phyloP scores from a whole-genome alignment of 2,329 filamentous ascomycete genomes.

The Pseudogymnoascus verrucosus region DNA sequence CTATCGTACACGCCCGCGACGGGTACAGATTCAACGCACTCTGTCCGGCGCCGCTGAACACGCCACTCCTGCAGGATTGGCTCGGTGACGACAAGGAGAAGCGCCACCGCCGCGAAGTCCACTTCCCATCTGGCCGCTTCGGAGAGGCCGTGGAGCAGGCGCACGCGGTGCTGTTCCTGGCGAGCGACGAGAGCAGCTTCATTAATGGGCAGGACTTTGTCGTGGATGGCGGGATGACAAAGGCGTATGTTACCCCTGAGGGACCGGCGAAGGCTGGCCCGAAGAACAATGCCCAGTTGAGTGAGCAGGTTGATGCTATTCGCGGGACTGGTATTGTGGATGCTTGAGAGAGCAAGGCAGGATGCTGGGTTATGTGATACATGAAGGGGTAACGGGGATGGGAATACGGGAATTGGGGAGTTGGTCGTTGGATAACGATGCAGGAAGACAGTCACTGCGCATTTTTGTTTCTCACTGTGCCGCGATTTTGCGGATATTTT shows the following conservation, averaged over 20 bases:
- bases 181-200: slow-evolving; percentile 67
- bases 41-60: slow-evolving; percentile 68
- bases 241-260: slow-evolving; percentile 71
- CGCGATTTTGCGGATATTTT: neutral
- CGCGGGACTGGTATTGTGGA: neutral
- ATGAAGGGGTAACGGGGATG: neutral
- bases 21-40: slow-evolving; percentile 68
- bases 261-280: slow-evolving; percentile 48
- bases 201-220: slow-evolving; percentile 78
- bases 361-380: no score
- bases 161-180: slow-evolving; percentile 64
- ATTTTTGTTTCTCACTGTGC: slow-evolving; percentile 5
- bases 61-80: slow-evolving; percentile 68
- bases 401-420: neutral
- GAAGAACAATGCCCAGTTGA: slow-evolving; percentile 33
- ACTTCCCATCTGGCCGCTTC: slow-evolving; percentile 68
- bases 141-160: slow-evolving; percentile 73
- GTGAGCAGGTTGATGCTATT: slow-evolving; percentile 28
- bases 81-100: slow-evolving; percentile 64
- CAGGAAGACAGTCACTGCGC: neutral
- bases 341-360: neutral
- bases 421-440: slow-evolving; percentile 4
- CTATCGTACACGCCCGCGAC: slow-evolving; percentile 66
- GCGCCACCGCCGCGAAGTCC: slow-evolving; percentile 62
- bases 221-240: slow-evolving; percentile 92